A percentile compares a stretch with the other conserved stretches of the same genome.
These are phyloP conservation scores for Trichoderma asperelloides DNA, from an alignment of 495 filamentous ascomycete species.

Conservation along the genomic window DNA sequence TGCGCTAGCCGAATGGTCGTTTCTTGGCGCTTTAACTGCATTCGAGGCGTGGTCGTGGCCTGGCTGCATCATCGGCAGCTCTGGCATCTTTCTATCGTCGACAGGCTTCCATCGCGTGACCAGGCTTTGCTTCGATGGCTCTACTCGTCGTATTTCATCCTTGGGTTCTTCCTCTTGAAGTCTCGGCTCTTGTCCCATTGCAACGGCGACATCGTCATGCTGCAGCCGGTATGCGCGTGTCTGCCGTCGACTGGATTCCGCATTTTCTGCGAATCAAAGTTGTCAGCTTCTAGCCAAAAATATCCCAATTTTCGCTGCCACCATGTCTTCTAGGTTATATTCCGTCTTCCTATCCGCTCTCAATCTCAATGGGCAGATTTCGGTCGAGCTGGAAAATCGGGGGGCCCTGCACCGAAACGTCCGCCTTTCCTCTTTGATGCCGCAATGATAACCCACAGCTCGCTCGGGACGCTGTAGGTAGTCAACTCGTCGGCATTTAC, in stretches of 20 bases:
- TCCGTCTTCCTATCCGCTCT: neutral
- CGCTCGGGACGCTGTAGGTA: neutral
- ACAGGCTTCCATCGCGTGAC: neutral
- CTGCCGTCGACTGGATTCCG: no score
- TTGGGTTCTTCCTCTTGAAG: neutral
- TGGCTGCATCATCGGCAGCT: neutral
- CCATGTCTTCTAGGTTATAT: neutral
- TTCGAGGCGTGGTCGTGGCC: neutral
- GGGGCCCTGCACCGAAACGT: neutral
- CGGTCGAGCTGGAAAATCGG: neutral
- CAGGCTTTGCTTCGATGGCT: neutral
- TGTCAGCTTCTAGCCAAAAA: no score
- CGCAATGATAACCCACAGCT: neutral
- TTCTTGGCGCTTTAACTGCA: constrained; percentile 1
- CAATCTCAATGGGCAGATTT: neutral
- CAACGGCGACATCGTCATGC: neutral
- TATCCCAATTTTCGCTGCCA: neutral
- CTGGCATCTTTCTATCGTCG: neutral
- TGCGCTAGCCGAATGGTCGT: neutral
- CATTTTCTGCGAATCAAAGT: no score
- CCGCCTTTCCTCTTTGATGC: neutral
- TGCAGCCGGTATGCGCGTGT: neutral
- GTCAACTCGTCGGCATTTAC: constrained; percentile 1
- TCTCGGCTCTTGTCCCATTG: neutral
- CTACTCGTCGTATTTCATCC: neutral